Evolutionary conservation across 2,329 filamentous ascomycete genomes (phyloP).

Genomic region (Acephala macrosclerotiorum): DNA sequence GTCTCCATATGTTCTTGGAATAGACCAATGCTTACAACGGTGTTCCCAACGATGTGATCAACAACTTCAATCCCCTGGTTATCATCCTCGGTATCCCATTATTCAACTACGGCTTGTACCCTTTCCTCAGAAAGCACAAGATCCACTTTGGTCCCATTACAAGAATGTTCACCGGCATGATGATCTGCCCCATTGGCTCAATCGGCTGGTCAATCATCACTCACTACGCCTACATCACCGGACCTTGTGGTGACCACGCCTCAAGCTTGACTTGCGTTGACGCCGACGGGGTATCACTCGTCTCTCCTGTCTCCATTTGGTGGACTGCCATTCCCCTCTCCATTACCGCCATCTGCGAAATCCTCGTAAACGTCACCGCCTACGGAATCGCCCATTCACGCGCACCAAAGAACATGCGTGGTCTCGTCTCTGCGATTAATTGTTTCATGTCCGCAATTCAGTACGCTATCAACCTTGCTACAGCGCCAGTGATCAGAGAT

Average conservation of each 20-base stretch:
- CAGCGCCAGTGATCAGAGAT: constrained; percentile 54
- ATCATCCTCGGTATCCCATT: constrained; percentile 78
- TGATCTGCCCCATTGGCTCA: constrained; percentile 67
- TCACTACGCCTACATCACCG: constrained; percentile 67
- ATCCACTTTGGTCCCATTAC: constrained; percentile 77
- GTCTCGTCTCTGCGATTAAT: constrained; percentile 56
- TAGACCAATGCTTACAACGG: constrained; percentile 63
- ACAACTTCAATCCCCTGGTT: constrained; percentile 77
- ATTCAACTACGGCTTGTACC: constrained; percentile 72
- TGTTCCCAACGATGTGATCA: constrained; percentile 78
- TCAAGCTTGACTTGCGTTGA: constrained; percentile 27
- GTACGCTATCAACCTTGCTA: constrained; percentile 53
- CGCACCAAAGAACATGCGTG: constrained; percentile 58
- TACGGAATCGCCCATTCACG: constrained; percentile 60
- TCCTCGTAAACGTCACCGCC: constrained; percentile 59
- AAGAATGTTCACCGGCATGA: constrained; percentile 75
- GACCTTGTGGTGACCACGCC: constrained; percentile 60
- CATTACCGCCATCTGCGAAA: constrained; percentile 55
- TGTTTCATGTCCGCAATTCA: constrained; percentile 54
- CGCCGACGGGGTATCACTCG: constrained; percentile 28
- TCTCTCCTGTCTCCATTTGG: constrained; percentile 56
- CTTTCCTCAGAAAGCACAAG: constrained; percentile 65
- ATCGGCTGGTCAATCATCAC: constrained; percentile 62
- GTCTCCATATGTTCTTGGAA: neutral
- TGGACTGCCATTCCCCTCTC: constrained; percentile 63